Conservation (phyloP, 2,329 filamentous ascomycete genomes). For the Fusarium mangiferae region DNA sequence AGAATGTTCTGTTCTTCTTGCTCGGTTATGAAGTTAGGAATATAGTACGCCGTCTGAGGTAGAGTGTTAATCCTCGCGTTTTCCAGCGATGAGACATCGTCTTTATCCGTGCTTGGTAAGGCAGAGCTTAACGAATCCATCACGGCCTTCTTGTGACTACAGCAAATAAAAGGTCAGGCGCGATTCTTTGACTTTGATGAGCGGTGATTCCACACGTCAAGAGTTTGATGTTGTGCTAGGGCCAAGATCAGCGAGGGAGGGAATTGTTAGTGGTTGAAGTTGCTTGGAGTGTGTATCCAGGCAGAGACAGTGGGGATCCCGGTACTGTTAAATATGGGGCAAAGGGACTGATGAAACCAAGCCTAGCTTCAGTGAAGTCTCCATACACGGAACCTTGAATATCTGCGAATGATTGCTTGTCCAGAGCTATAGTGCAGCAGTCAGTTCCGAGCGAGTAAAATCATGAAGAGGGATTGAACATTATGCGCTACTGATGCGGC, state of each 20-base stretch:
- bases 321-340: conserved; percentile 13
- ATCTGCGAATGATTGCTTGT: neutral
- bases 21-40: conserved; percentile 82
- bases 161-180: neutral
- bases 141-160: neutral
- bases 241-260: conserved; percentile 27
- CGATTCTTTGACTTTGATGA: conserved; percentile 1
- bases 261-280: conserved; percentile 21
- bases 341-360: conserved; percentile 19
- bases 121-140: conserved; percentile 26
- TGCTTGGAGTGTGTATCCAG: conserved; percentile 10
- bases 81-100: conserved; percentile 55
- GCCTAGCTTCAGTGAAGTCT: neutral
- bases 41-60: conserved; percentile 80
- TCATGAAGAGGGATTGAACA: neutral
- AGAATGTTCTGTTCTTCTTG: conserved; percentile 79
- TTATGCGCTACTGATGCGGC: neutral
- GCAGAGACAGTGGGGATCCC: neutral
- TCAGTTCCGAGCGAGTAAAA: neutral
- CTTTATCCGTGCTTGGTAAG: neutral
- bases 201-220: conserved; percentile 11
- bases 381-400: neutral
- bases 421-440: neutral
- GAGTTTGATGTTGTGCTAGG: conserved; percentile 22
- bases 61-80: conserved; percentile 63